phyloP scores from a whole-genome alignment of 2,329 filamentous ascomycete genomes.

The Aschersonia sp. region DNA sequence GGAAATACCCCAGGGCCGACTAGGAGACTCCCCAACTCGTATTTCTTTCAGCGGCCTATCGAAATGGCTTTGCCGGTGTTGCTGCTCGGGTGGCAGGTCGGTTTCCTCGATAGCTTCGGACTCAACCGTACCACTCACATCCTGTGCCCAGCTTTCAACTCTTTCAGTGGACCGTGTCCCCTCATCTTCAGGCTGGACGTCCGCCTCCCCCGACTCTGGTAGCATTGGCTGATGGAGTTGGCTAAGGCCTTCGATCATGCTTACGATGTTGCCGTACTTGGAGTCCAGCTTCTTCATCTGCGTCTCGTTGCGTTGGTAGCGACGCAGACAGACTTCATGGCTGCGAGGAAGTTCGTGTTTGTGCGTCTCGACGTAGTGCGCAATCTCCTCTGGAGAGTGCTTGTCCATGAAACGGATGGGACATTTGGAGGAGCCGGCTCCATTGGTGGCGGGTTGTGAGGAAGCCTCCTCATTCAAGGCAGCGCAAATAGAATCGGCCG shows the following conservation, averaged over 20 bases:
- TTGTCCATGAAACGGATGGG: slow-evolving; percentile 88
- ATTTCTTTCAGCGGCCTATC: slow-evolving; percentile 78
- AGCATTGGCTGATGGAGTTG: slow-evolving; percentile 81
- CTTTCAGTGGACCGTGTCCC: slow-evolving; percentile 49
- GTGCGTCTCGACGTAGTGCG: slow-evolving; percentile 84
- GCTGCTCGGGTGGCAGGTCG: slow-evolving; percentile 23
- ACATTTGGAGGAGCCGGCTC: slow-evolving; percentile 50
- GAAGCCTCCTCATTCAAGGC: slow-evolving; percentile 47
- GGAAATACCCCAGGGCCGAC: slow-evolving; percentile 81
- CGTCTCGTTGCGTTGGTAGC: slow-evolving; percentile 76
- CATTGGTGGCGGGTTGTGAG: slow-evolving; percentile 36
- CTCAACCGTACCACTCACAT: slow-evolving; percentile 44
- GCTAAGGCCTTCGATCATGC: slow-evolving; percentile 85
- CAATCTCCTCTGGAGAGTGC: slow-evolving; percentile 85
- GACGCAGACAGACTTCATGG: slow-evolving; percentile 80
- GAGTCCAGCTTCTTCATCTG: slow-evolving; percentile 81
- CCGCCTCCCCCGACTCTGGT: slow-evolving; percentile 38
- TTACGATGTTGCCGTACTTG: slow-evolving; percentile 84
- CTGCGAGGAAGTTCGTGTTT: slow-evolving; percentile 91
- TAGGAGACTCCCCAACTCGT: slow-evolving; percentile 85
- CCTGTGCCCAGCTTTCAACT: slow-evolving; percentile 77
- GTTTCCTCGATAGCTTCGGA: slow-evolving; percentile 21
- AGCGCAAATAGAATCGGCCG: slow-evolving; percentile 47
- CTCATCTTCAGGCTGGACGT: slow-evolving; percentile 24
- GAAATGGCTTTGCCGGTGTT: slow-evolving; percentile 57